Conservation (phyloP, 202 grass and related monocot species). For the Zoysia matrella region DNA sequence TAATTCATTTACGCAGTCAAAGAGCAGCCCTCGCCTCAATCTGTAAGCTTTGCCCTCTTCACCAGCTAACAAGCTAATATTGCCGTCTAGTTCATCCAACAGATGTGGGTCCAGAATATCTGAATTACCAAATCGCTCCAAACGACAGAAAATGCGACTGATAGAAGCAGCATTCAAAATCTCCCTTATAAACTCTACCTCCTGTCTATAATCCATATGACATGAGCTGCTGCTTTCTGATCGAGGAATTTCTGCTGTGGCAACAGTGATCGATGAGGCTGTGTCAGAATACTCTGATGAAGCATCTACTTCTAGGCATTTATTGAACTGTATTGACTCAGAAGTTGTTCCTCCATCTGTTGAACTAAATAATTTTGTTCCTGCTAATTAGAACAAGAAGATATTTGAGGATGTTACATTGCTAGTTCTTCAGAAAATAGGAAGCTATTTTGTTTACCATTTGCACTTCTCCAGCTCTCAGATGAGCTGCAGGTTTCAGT, state of each 20-base stretch:
- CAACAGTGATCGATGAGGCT: constrained; percentile 60
- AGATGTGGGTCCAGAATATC: constrained; percentile 58
- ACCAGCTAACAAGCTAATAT: constrained; percentile 28
- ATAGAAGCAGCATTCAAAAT: constrained; percentile 53
- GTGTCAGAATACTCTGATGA: constrained; percentile 73
- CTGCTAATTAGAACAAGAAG: constrained; percentile 53
- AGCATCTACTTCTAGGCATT: constrained; percentile 58
- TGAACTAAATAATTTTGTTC: constrained; percentile 55
- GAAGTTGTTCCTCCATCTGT: constrained; percentile 46
- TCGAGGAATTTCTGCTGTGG: constrained; percentile 48
- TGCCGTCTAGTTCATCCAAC: constrained; percentile 57
- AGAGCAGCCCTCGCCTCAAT: constrained; percentile 65
- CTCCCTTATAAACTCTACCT: constrained; percentile 72
- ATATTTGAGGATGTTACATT: constrained; percentile 22
- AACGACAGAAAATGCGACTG: constrained; percentile 29
- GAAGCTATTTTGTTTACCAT: constrained; percentile 55
- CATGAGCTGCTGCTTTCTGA: constrained; percentile 67
- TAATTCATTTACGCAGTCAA: constrained; percentile 75
- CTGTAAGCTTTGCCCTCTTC: constrained; percentile 57
- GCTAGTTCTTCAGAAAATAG: constrained; percentile 19
- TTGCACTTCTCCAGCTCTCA: constrained; percentile 75
- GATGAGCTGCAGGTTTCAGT: constrained; percentile 81
- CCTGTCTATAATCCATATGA: constrained; percentile 50
- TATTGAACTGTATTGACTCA: constrained; percentile 51
- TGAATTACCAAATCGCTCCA: constrained; percentile 45